Percentiles rank a stretch among this genome's conserved stretches.
These are phyloP conservation scores for Citrus trifoliata DNA, from an alignment of 345 rosid genomes.

Conservation along the genomic window DNA sequence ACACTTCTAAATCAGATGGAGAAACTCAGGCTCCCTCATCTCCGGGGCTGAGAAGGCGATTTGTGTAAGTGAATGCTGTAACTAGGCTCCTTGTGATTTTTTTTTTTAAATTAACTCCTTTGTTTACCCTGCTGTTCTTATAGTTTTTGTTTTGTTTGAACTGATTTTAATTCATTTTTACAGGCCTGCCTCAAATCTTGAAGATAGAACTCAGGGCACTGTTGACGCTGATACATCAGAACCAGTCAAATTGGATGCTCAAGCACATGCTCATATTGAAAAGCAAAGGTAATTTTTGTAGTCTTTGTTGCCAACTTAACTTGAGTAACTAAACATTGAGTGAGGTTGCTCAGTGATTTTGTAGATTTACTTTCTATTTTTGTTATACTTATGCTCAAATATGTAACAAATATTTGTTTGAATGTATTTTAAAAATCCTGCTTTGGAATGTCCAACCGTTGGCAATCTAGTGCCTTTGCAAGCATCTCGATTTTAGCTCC, in stretches of 20 bases:
- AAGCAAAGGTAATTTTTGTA: conserved; percentile 60
- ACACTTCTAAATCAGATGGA: conserved; percentile 34
- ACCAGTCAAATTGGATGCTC: conserved; percentile 64
- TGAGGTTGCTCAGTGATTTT: background rate
- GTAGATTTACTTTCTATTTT: background rate
- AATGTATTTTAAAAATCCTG: background rate
- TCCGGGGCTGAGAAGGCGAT: conserved; percentile 79
- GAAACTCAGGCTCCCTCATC: conserved; percentile 46
- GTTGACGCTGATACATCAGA: conserved; percentile 43
- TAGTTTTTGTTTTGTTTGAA: conserved; percentile 1
- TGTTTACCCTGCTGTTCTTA: background rate
- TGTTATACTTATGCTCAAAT: background rate
- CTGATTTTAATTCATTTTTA: conserved; percentile 13
- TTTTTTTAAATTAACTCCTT: background rate
- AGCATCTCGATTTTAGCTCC: background rate
- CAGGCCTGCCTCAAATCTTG: conserved; percentile 47
- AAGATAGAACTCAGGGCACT: conserved; percentile 39
- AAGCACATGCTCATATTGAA: conserved; percentile 64
- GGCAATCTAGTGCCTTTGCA: background rate
- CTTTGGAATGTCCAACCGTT: background rate
- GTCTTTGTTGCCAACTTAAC: background rate
- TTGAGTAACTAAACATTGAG: background rate
- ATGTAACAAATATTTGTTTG: background rate
- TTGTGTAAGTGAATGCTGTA: conserved; percentile 45
- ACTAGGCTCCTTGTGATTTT: background rate